Evolutionary conservation across 2,329 filamentous ascomycete species (phyloP).

Genomic region (Gnomoniopsis sp.): DNA sequence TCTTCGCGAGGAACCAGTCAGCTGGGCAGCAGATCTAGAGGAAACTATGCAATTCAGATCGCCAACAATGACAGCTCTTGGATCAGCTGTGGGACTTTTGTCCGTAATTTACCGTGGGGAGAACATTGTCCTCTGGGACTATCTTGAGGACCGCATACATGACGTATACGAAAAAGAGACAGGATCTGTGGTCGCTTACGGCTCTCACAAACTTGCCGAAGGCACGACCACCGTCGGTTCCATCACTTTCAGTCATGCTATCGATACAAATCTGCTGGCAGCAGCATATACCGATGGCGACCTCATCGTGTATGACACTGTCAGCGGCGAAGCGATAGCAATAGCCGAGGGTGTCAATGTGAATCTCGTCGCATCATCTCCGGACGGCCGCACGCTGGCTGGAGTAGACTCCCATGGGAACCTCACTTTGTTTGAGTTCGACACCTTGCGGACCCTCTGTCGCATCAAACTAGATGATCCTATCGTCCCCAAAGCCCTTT

Average conservation of each 20-base stretch:
- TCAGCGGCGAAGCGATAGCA: slow-evolving; percentile 10
- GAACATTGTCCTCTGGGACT: slow-evolving; percentile 25
- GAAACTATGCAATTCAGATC: slow-evolving; percentile 15
- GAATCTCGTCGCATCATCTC: slow-evolving; percentile 23
- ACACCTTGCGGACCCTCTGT: slow-evolving; percentile 20
- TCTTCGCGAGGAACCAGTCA: slow-evolving; percentile 7
- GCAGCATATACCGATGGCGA: slow-evolving; percentile 28
- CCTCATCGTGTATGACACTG: slow-evolving; percentile 24
- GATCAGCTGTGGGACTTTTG: slow-evolving; percentile 19
- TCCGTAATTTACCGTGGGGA: slow-evolving; percentile 26
- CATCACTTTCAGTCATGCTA: slow-evolving; percentile 21
- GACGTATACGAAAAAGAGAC: slow-evolving; percentile 25
- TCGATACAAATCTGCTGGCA: slow-evolving; percentile 21
- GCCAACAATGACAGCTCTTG: slow-evolving; percentile 20
- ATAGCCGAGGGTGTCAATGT: slow-evolving; percentile 14
- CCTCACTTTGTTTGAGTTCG: slow-evolving; percentile 27
- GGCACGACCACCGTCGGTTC: slow-evolving; percentile 17
- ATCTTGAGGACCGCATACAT: slow-evolving; percentile 18
- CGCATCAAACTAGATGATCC: slow-evolving; percentile 14
- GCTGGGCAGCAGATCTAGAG: slow-evolving; percentile 15
- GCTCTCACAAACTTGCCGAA: slow-evolving; percentile 9
- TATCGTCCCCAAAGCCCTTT: slow-evolving; percentile 11
- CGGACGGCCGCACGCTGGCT: slow-evolving; percentile 28
- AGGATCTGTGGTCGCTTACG: slow-evolving; percentile 15
- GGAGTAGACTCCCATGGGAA: slow-evolving; percentile 23